These are phyloP conservation scores for Hypericum perforatum DNA, from an alignment of 345 rosid species.

Conservation along the genomic window DNA sequence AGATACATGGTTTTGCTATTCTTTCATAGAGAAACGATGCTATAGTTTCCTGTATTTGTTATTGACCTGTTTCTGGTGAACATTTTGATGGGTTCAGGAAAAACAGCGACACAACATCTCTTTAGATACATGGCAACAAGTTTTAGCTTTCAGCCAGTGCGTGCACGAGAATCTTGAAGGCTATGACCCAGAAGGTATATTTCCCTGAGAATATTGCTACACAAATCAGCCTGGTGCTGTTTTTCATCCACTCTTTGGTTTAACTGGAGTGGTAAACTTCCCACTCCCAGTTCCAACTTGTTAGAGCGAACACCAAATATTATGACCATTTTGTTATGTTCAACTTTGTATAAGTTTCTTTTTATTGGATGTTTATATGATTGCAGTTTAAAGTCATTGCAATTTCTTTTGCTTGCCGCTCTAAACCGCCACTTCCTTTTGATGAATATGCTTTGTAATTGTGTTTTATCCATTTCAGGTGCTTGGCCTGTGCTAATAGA, in stretches of 20 bases:
- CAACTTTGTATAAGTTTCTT: too few species aligned
- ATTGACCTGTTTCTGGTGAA: neutral
- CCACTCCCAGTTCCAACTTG: too few species aligned
- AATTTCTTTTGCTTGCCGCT: neutral
- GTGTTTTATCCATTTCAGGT: constrained; percentile 33
- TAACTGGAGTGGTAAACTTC: too few species aligned
- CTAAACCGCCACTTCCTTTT: constrained; percentile 1
- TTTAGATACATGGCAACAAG: constrained; percentile 99
- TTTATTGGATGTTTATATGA: too few species aligned
- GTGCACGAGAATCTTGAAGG: constrained; percentile 91
- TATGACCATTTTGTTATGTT: too few species aligned
- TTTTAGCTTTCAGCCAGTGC: constrained; percentile 83
- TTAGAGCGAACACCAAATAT: too few species aligned
- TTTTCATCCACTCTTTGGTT: too few species aligned
- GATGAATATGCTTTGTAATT: constrained; percentile 10
- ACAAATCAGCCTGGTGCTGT: neutral
- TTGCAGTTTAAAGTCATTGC: neutral
- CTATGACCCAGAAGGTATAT: constrained; percentile 88
- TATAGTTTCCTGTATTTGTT: constrained; percentile 2
- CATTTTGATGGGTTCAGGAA: constrained; percentile 32
- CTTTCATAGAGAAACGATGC: too few species aligned
- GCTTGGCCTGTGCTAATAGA: constrained; percentile 98
- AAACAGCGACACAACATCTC: constrained; percentile 81
- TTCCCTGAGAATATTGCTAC: constrained; percentile 6
- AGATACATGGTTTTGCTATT: too few species aligned